Evolutionary conservation across 2,329 filamentous ascomycete genomes (phyloP), one percentile per base, ranked within the genome.

Genomic region (Gnomoniopsis sp.): DNA sequence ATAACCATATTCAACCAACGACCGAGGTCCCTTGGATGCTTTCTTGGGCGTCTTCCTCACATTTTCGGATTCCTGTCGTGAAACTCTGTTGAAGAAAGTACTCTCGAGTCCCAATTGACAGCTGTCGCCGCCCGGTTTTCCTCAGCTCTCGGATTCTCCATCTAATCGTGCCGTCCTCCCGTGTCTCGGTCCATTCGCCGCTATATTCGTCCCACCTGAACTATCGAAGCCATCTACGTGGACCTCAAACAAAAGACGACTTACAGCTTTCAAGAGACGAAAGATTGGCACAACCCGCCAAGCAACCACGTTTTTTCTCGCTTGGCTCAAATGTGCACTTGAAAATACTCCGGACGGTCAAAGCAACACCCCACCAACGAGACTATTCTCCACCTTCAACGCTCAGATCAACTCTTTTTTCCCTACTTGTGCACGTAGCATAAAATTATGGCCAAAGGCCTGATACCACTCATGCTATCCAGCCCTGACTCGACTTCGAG

Each of bases 401-500:
- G 51, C 47, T 33, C 47, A 23, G 19, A 47, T n/a, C 52, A 14
- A 48, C 21, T 33, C 34, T 22, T 36, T 23, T 26, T n/a, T n/a
- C n/a, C 7, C 19, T 26, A 26, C 14, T 10, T 22, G 41, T 33
- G 26, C 26, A 30, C 4, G 26, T 8, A 30, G 26, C 26, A 30
- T 30, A 23, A 12, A 10, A 51, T n/a, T 33, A 62, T 62, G 60
- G 36, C 60, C 17, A 59, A 59, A 47, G 60, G 60, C 51, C 43
- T 62, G 14, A 62, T 62, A 46, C 60, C 60, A 14, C 57, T 62
- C 19, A 62, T 62, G 60, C 44, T 62, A 17, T 33, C 19, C 53
- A 62, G 60, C 23, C 49, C 59, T 30, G 48, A 34, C 30, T 62
- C 41, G 62, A 66, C 63, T 3, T 65, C 65, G 43, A 57, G 60